Conservation (phyloP, 495 filamentous ascomycete genomes). For the Saxophila tyrrhenica region DNA sequence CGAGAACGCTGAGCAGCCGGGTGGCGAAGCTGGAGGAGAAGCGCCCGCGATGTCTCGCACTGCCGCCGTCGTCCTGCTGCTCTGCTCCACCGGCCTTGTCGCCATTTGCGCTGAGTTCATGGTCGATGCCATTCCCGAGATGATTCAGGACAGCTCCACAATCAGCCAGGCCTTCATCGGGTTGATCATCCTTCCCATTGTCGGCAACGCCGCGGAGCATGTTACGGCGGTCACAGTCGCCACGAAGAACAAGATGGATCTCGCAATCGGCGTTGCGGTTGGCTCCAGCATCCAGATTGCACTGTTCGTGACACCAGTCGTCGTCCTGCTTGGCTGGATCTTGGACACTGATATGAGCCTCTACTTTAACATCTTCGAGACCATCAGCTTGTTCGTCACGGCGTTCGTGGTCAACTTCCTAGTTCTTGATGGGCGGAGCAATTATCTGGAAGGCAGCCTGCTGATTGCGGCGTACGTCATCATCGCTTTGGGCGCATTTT, state of each 20-base stretch:
- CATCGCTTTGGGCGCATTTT: constrained; percentile 39
- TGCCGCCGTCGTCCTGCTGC: constrained; percentile 59
- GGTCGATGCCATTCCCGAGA: constrained; percentile 63
- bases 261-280: constrained; percentile 81
- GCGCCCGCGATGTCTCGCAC: constrained; percentile 54
- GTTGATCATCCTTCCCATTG: constrained; percentile 78
- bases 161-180: constrained; percentile 76
- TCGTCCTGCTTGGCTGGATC: constrained; percentile 83
- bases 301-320: constrained; percentile 77
- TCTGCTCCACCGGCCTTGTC: constrained; percentile 67
- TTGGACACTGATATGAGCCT: constrained; percentile 73
- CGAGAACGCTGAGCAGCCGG: neutral
- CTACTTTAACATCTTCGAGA: constrained; percentile 90
- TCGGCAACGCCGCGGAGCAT: constrained; percentile 88
- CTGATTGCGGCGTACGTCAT: constrained; percentile 76
- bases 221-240: constrained; percentile 82
- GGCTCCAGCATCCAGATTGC: constrained; percentile 83
- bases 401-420: constrained; percentile 86
- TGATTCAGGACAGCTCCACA: constrained; percentile 47
- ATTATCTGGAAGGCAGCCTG: constrained; percentile 78
- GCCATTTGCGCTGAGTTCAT: constrained; percentile 83
- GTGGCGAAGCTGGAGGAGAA: constrained; percentile 14
- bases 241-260: constrained; percentile 92
- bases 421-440: constrained; percentile 74
- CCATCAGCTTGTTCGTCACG: constrained; percentile 71